A percentile compares a stretch with the other conserved stretches of the same genome.
Evolutionary conservation across 2,329 filamentous ascomycete species (phyloP).

Genomic region (Colletotrichum scovillei): DNA sequence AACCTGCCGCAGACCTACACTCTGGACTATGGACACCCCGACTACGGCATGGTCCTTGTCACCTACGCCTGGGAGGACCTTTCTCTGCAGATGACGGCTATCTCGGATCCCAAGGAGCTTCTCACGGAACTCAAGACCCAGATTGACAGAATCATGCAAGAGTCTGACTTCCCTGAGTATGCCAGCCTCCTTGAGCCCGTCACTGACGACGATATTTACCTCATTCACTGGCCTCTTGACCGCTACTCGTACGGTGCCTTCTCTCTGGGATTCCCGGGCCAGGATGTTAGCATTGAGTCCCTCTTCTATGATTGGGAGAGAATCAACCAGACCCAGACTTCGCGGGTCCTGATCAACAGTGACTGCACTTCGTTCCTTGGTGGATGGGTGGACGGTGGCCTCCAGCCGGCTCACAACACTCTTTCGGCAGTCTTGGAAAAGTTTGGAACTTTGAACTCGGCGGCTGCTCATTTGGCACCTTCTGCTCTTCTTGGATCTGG

Average conservation of each 20-base stretch:
- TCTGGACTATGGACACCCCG: not conserved
- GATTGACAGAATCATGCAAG: not conserved
- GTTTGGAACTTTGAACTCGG: constrained; percentile 2
- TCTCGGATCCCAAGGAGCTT: constrained; percentile 2
- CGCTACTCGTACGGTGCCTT: constrained; percentile 17
- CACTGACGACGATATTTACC: constrained; percentile 11
- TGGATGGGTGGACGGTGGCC: constrained; percentile 10
- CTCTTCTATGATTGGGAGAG: constrained; percentile 19
- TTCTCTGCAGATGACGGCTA: not conserved
- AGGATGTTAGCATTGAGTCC: constrained; percentile 8
- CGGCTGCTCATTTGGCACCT: not conserved
- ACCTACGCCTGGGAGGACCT: constrained; percentile 5
- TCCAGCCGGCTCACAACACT: constrained; percentile 17
- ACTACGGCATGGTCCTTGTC: constrained; percentile 1
- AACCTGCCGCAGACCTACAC: constrained; percentile 2
- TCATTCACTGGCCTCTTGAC: constrained; percentile 17
- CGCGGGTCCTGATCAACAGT: constrained; percentile 9
- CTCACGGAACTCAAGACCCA: constrained; percentile 2
- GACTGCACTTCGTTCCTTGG: constrained; percentile 18
- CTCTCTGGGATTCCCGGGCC: constrained; percentile 4
- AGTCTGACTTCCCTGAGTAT: not conserved
- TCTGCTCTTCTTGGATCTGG: not conserved
- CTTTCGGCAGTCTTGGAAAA: constrained; percentile 9
- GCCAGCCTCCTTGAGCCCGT: not conserved
- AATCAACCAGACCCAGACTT: not conserved